Conservation (phyloP, 352 stramenopile species). For the Pythium folliculosum region DNA sequence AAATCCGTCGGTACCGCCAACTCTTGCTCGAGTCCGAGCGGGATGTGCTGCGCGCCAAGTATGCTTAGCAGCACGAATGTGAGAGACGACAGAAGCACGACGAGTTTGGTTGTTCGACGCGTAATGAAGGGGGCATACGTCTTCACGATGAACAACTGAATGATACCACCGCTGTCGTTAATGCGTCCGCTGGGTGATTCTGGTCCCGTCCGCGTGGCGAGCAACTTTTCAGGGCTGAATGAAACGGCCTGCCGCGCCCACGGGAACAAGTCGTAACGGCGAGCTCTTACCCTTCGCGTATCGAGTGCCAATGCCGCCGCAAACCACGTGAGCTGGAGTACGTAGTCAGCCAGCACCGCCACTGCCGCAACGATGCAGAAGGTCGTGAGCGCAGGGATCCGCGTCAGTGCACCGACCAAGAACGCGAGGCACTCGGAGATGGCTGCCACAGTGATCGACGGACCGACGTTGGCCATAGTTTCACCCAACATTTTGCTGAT, state of each 20-base stretch:
- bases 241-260: slow-evolving; percentile 58
- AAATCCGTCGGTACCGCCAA: slow-evolving; percentile 87
- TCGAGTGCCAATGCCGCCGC: slow-evolving; percentile 79
- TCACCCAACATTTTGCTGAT: slow-evolving; percentile 72
- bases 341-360: slow-evolving; percentile 78
- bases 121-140: slow-evolving; percentile 69
- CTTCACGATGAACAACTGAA: slow-evolving; percentile 70
- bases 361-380: slow-evolving; percentile 88
- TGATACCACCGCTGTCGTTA: slow-evolving; percentile 27
- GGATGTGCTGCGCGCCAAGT: slow-evolving; percentile 62
- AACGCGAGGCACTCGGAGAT: slow-evolving; percentile 85
- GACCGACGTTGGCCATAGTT: slow-evolving; percentile 79
- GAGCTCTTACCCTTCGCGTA: slow-evolving; percentile 56
- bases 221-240: slow-evolving; percentile 38
- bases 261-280: slow-evolving; percentile 74
- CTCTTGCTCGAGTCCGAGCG: slow-evolving; percentile 86
- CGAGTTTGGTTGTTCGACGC: slow-evolving; percentile 53
- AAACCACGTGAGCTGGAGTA: slow-evolving; percentile 90
- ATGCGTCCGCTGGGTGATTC: slow-evolving; percentile 18
- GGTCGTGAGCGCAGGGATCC: slow-evolving; percentile 86
- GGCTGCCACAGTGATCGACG: slow-evolving; percentile 85
- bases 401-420: slow-evolving; percentile 74
- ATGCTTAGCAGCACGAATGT: slow-evolving; percentile 46
- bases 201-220: slow-evolving; percentile 13
- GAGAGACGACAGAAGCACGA: slow-evolving; percentile 49